These are phyloP conservation scores for Achaetomium macrosporum DNA, from an alignment of 2,329 filamentous ascomycete genomes.

Conservation along the genomic window DNA sequence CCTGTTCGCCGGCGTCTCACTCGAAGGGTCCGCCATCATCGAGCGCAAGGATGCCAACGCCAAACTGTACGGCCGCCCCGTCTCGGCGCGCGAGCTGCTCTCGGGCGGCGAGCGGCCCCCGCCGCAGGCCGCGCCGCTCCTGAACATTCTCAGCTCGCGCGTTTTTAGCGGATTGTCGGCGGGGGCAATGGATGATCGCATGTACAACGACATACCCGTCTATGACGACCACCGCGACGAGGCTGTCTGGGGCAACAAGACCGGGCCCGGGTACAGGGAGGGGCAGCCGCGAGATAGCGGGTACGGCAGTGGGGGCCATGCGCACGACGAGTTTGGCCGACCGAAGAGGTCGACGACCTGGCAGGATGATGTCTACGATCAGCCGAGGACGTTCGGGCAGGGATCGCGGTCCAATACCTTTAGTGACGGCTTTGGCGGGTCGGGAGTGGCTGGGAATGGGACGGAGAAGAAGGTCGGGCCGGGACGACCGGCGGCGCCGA, in stretches of 20 bases:
- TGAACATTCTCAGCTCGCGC: constrained; percentile 77
- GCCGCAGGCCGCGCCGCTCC: constrained; percentile 74
- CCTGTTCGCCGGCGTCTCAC: constrained; percentile 87
- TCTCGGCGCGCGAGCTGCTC: constrained; percentile 77
- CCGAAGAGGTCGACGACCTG: constrained; percentile 64
- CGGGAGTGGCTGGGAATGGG: constrained; percentile 38
- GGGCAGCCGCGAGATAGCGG: constrained; percentile 41
- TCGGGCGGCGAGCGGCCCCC: constrained; percentile 72
- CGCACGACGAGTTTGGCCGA: constrained; percentile 47
- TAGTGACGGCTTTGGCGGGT: constrained; percentile 27
- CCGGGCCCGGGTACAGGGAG: constrained; percentile 65
- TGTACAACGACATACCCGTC: constrained; percentile 92
- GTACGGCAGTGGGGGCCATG: constrained; percentile 29
- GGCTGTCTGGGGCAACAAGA: constrained; percentile 71
- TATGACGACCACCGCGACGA: constrained; percentile 82
- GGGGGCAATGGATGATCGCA: constrained; percentile 48
- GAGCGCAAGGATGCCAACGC: constrained; percentile 96
- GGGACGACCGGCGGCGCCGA: constrained; percentile 76
- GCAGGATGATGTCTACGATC: constrained; percentile 71
- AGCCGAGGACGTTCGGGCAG: constrained; percentile 32
- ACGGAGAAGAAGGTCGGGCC: constrained; percentile 52
- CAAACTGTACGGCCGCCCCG: constrained; percentile 81
- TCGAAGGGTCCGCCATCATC: constrained; percentile 89
- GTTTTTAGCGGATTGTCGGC: constrained; percentile 66
- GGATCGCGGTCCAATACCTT: constrained; percentile 48